phyloP scores from a whole-genome alignment of 1,284 basidiomycete species.

The Ceratobasidium theobromae region DNA sequence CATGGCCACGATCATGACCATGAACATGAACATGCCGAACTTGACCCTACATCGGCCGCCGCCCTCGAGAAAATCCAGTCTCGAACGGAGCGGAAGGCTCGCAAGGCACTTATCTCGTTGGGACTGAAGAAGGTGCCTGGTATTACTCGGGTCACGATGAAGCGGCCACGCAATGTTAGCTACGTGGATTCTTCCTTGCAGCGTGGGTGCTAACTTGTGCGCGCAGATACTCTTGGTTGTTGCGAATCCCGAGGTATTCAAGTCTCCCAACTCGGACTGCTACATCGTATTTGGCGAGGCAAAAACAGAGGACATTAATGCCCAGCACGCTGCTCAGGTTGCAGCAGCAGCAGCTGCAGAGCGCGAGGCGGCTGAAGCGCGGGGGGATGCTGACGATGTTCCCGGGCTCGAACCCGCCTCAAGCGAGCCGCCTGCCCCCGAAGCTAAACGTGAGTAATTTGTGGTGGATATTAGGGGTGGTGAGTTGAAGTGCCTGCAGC shows the following conservation, averaged over 20 bases:
- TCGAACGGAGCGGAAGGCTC: slow-evolving; percentile 86
- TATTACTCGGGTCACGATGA: slow-evolving; percentile 94
- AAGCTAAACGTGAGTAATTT: slow-evolving; percentile 42
- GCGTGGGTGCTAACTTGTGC: neutral
- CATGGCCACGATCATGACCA: slow-evolving; percentile 61
- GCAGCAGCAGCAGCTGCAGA: slow-evolving; percentile 45
- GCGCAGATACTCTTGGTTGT: slow-evolving; percentile 88
- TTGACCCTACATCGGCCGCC: slow-evolving; percentile 75
- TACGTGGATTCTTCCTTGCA: neutral
- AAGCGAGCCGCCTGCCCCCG: slow-evolving; percentile 80
- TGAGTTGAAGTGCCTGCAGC: slow-evolving; percentile 10
- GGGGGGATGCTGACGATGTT: slow-evolving; percentile 44
- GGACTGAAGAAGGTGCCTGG: slow-evolving; percentile 90
- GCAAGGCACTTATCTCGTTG: slow-evolving; percentile 83
- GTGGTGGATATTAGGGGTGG: neutral
- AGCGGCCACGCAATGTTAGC: slow-evolving; percentile 90
- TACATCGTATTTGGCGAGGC: slow-evolving; percentile 99
- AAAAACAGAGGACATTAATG: slow-evolving; percentile 93
- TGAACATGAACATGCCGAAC: slow-evolving; percentile 54
- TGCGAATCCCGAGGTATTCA: slow-evolving; percentile 94
- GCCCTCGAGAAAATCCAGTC: slow-evolving; percentile 93
- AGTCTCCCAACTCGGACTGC: slow-evolving; percentile 94
- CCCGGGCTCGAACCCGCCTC: slow-evolving; percentile 62
- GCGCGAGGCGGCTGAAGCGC: slow-evolving; percentile 5
- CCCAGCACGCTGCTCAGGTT: slow-evolving; percentile 75